These are phyloP conservation scores for Eustoma russellianum DNA, from an alignment of 257 asterid species.

Conservation along the genomic window DNA sequence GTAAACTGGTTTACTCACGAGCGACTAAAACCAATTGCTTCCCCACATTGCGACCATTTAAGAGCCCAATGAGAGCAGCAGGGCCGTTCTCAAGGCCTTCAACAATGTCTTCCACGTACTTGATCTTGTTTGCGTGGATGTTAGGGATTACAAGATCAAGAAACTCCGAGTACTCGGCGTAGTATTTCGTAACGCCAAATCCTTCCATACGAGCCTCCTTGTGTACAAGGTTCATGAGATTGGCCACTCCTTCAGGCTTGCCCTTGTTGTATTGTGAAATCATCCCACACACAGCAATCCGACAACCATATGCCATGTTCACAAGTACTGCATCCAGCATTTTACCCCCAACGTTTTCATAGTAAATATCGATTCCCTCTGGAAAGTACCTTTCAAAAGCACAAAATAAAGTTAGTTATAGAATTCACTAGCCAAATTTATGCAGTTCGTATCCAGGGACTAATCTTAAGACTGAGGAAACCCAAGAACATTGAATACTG, in stretches of 20 bases:
- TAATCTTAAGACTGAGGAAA: too few species aligned
- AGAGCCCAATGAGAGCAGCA: constrained; percentile 8
- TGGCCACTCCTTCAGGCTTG: constrained; percentile 9
- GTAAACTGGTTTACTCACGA: background rate
- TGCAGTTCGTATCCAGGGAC: too few species aligned
- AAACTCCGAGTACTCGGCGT: background rate
- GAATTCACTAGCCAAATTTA: too few species aligned
- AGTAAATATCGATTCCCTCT: constrained; percentile 21
- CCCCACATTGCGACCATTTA: constrained; percentile 6
- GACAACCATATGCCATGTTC: constrained; percentile 1
- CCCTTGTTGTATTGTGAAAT: constrained; percentile 14
- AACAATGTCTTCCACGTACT: constrained; percentile 11
- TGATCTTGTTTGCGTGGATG: background rate
- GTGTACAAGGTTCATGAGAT: constrained; percentile 7
- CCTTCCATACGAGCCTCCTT: constrained; percentile 12
- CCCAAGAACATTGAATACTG: too few species aligned
- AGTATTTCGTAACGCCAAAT: constrained; percentile 4
- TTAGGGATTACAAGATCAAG: background rate
- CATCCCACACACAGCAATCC: constrained; percentile 15
- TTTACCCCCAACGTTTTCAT: constrained; percentile 17
- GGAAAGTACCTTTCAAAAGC: constrained; percentile 9
- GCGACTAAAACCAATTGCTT: constrained; percentile 4
- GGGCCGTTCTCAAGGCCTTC: constrained; percentile 15
- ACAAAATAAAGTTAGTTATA: too few species aligned
- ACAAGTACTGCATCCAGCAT: constrained; percentile 13